These are phyloP conservation scores for Globisporangium emineosum DNA, from an alignment of 352 stramenopile genomes.

Conservation along the genomic window DNA sequence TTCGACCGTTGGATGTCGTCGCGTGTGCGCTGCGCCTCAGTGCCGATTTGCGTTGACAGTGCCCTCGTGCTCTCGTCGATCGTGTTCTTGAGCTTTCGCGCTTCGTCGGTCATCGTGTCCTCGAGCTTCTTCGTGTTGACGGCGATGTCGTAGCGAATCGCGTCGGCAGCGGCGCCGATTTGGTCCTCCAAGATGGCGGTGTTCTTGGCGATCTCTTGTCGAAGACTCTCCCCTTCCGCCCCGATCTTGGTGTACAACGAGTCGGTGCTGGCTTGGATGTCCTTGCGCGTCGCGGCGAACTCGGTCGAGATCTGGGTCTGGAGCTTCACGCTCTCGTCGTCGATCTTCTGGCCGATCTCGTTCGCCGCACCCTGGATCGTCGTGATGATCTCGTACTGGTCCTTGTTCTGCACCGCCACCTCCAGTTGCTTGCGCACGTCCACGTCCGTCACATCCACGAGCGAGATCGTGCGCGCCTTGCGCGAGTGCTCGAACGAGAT, in stretches of 20 bases:
- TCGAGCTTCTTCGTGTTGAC: slow-evolving; percentile 7
- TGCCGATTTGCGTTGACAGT: slow-evolving; percentile 6
- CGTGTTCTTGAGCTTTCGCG: neutral
- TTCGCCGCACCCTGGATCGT: slow-evolving; percentile 19
- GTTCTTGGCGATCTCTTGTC: neutral
- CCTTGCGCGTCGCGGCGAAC: neutral
- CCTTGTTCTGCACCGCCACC: slow-evolving; percentile 21
- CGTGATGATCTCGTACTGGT: slow-evolving; percentile 21
- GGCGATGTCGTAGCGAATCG: neutral
- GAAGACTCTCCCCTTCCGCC: neutral
- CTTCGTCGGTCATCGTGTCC: neutral
- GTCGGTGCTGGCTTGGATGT: neutral
- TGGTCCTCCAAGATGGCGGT: neutral
- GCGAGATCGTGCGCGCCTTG: neutral
- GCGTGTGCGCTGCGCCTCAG: slow-evolving; percentile 9
- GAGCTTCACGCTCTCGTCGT: slow-evolving; percentile 17
- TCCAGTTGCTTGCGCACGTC: slow-evolving; percentile 25
- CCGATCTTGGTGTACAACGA: neutral
- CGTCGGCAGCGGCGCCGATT: neutral
- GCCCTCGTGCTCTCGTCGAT: slow-evolving; percentile 4
- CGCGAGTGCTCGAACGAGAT: slow-evolving; percentile 12
- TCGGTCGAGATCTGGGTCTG: neutral
- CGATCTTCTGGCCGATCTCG: slow-evolving; percentile 16
- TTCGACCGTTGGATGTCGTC: neutral
- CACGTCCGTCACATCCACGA: slow-evolving; percentile 17